Conservation (phyloP, 768 basidiomycete genomes). For the Dendrothele bispora region DNA sequence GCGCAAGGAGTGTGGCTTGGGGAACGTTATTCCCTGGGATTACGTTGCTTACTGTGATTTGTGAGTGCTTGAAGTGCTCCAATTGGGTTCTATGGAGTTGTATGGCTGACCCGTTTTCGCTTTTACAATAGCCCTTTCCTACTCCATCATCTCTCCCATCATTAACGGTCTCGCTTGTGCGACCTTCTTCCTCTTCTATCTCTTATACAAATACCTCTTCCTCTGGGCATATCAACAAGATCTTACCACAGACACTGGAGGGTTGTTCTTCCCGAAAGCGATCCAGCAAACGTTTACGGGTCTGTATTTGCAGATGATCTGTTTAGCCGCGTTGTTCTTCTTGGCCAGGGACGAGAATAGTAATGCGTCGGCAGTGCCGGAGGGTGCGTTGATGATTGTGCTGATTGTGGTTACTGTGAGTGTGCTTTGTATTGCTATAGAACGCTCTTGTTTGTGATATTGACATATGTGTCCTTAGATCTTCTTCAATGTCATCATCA, state of each 20-base stretch:
- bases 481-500: conserved; percentile 72
- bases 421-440: conserved; percentile 2
- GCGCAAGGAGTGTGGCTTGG: conserved; percentile 69
- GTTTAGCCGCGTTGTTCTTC: conserved; percentile 89
- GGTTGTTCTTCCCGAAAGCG: conserved; percentile 93
- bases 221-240: conserved; percentile 64
- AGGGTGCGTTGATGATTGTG: conserved; percentile 84
- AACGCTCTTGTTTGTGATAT: neutral
- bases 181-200: conserved; percentile 83
- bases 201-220: conserved; percentile 86
- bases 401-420: conserved; percentile 82
- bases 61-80: conserved; percentile 41
- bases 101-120: too few species aligned
- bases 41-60: conserved; percentile 82
- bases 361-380: conserved; percentile 58
- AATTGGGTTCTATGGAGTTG: neutral
- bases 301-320: conserved; percentile 87
- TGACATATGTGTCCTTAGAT: conserved; percentile 35
- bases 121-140: conserved; percentile 55
- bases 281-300: conserved; percentile 93
- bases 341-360: conserved; percentile 58
- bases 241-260: conserved; percentile 74
- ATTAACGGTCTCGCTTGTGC: conserved; percentile 87
- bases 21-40: conserved; percentile 68
- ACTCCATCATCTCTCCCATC: conserved; percentile 88